Evolutionary conservation across 2,329 filamentous ascomycete species (phyloP).

Genomic region (Cercospora sp.): DNA sequence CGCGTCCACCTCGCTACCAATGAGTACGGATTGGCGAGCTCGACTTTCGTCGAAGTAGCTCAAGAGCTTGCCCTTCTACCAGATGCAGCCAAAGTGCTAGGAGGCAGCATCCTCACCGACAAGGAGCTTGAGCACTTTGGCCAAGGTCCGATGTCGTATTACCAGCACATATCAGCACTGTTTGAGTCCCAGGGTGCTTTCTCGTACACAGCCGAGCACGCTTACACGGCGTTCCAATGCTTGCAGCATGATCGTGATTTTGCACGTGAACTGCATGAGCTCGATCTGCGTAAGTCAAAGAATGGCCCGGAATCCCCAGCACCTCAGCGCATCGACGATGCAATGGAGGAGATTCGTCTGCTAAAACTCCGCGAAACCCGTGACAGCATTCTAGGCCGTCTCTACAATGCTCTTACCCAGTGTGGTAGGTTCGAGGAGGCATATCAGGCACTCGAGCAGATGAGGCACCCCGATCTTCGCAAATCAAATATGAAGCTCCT

Average conservation of each 20-base stretch:
- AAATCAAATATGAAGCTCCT: conserved; percentile 70
- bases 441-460: conserved; percentile 73
- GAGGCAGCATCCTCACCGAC: conserved; percentile 64
- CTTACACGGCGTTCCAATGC: conserved; percentile 47
- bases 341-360: conserved; percentile 39
- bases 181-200: conserved; percentile 77
- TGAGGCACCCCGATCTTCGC: conserved; percentile 67
- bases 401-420: conserved; percentile 79
- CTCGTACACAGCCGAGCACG: conserved; percentile 82
- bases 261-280: conserved; percentile 26
- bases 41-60: conserved; percentile 75
- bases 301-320: conserved; percentile 31
- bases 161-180: conserved; percentile 78
- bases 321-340: conserved; percentile 30
- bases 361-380: conserved; percentile 44
- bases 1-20: conserved; percentile 72
- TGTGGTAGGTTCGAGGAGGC: conserved; percentile 80
- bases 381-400: conserved; percentile 73
- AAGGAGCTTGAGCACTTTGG: conserved; percentile 69
- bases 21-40: conserved; percentile 70
- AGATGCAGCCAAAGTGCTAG: conserved; percentile 31
- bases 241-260: conserved; percentile 30
- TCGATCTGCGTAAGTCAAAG: conserved; percentile 34
- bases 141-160: conserved; percentile 78
- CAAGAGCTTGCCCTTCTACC: conserved; percentile 28